These are phyloP conservation scores for Suhomyces atakaporum DNA, from an alignment of 1,139 yeast genomes.

Conservation along the genomic window DNA sequence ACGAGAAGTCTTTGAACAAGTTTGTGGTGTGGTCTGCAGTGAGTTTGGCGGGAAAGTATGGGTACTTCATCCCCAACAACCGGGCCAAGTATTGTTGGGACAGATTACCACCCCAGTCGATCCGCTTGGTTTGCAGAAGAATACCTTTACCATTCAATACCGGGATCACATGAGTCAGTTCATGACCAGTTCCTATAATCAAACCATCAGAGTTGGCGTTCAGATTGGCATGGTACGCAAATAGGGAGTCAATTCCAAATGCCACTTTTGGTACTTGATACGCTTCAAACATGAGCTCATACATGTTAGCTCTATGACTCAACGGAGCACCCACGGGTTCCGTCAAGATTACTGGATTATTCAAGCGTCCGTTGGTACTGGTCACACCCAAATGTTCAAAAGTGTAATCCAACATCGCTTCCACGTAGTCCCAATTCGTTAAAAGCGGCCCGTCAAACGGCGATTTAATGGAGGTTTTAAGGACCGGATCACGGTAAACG, in stretches of 20 bases:
- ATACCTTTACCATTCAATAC: slow-evolving; percentile 68
- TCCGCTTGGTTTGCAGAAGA: slow-evolving; percentile 69
- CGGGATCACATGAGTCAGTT: slow-evolving; percentile 81
- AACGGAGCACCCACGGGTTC: slow-evolving; percentile 74
- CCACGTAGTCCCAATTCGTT: slow-evolving; percentile 92
- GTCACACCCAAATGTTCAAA: slow-evolving; percentile 75
- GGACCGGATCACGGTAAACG: slow-evolving; percentile 66
- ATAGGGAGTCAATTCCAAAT: slow-evolving; percentile 80
- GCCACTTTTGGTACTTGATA: slow-evolving; percentile 74
- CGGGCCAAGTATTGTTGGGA: slow-evolving; percentile 64
- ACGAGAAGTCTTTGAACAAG: slow-evolving; percentile 75
- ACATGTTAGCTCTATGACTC: slow-evolving; percentile 70
- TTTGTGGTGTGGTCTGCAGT: slow-evolving; percentile 63
- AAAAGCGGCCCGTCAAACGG: slow-evolving; percentile 88
- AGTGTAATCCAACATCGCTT: slow-evolving; percentile 78
- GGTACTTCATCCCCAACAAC: slow-evolving; percentile 79
- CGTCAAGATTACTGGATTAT: slow-evolving; percentile 81
- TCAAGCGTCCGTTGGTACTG: slow-evolving; percentile 53
- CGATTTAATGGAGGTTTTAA: slow-evolving; percentile 66
- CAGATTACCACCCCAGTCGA: slow-evolving; percentile 90
- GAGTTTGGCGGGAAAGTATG: slow-evolving; percentile 81
- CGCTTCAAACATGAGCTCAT: slow-evolving; percentile 80
- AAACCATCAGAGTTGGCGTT: slow-evolving; percentile 54
- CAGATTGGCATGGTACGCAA: slow-evolving; percentile 60
- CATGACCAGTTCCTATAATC: slow-evolving; percentile 80